Percentiles rank a stretch among this genome's conserved stretches.
Evolutionary conservation across 805 yeast species (phyloP).

Genomic region (Kazachstania taianensis): DNA sequence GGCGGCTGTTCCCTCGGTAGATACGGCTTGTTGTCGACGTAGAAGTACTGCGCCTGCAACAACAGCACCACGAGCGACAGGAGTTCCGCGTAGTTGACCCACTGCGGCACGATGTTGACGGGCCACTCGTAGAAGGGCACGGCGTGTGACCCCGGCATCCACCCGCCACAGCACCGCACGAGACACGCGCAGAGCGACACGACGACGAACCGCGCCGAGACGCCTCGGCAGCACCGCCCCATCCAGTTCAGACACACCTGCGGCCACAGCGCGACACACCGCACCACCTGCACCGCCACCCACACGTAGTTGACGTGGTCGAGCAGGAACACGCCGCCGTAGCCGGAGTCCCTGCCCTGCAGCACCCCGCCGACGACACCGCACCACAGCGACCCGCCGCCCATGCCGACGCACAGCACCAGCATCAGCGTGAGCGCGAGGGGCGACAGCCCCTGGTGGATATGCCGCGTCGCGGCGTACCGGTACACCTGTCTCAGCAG

Average conservation of each 20-base stretch:
- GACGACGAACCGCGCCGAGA: conserved; percentile 20
- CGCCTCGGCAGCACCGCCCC: conserved; percentile 25
- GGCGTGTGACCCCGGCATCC: background rate
- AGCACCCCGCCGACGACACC: conserved; percentile 2
- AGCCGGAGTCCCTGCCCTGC: conserved; percentile 12
- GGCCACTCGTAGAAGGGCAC: conserved; percentile 14
- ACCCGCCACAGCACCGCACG: background rate
- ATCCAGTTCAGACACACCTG: conserved; percentile 35
- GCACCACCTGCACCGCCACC: conserved; percentile 26
- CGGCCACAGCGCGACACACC: conserved; percentile 29
- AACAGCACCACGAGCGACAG: conserved; percentile 12
- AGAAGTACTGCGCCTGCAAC: conserved; percentile 22
- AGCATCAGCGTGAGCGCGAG: conserved; percentile 6
- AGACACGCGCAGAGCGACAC: conserved; percentile 5
- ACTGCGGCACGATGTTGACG: conserved; percentile 17
- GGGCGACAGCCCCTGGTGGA: conserved; percentile 31
- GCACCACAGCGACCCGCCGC: conserved; percentile 3
- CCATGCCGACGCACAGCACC: conserved; percentile 5
- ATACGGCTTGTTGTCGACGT: conserved; percentile 12
- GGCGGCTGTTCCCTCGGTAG: conserved; percentile 8
- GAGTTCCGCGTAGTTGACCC: conserved; percentile 12
- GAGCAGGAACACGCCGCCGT: conserved; percentile 27
- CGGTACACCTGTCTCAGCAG: conserved; percentile 19
- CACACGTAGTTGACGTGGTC: conserved; percentile 36
- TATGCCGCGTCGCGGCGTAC: conserved; percentile 28